Percentiles rank a stretch among this genome's conserved stretches.
Evolutionary conservation across 2,329 filamentous ascomycete genomes (phyloP).

Genomic region (Dichotomopilus funicola): DNA sequence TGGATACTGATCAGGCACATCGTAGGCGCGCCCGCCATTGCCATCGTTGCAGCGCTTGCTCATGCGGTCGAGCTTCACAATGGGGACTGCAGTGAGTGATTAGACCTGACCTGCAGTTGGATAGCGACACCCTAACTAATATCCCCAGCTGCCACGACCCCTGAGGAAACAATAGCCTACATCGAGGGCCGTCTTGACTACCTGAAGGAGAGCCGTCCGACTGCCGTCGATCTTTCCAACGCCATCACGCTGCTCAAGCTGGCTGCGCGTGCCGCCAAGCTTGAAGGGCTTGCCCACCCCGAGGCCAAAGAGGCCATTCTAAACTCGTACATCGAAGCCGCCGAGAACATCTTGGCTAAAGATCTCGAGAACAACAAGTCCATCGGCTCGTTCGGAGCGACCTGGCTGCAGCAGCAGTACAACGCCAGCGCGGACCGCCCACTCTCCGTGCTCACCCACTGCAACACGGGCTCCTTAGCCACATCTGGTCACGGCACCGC

Average conservation of each 20-base stretch:
- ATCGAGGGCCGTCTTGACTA: constrained; percentile 77
- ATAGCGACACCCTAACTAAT: too few species aligned
- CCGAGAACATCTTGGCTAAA: constrained; percentile 79
- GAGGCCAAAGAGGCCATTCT: constrained; percentile 51
- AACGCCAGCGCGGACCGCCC: constrained; percentile 41
- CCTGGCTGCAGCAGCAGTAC: constrained; percentile 67
- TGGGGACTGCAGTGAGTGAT: constrained; percentile 38
- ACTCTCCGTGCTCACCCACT: constrained; percentile 89
- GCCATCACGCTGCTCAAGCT: constrained; percentile 74
- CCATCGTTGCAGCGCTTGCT: constrained; percentile 89
- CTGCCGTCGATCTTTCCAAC: constrained; percentile 90
- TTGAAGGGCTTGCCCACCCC: constrained; percentile 30
- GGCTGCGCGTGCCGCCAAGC: constrained; percentile 47
- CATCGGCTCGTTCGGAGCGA: constrained; percentile 76
- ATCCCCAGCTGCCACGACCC: constrained; percentile 34
- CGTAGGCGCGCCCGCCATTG: constrained; percentile 81
- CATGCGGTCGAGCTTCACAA: constrained; percentile 76
- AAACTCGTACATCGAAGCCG: constrained; percentile 66
- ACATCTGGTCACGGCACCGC: constrained; percentile 98
- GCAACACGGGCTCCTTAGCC: constrained; percentile 94
- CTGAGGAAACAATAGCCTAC: constrained; percentile 58
- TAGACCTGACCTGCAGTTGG: not conserved
- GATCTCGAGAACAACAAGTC: constrained; percentile 81
- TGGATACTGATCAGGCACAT: not conserved
- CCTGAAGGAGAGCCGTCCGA: constrained; percentile 81